These are phyloP conservation scores for Tricholoma hemisulphureum DNA, from an alignment of 768 basidiomycete species.

Conservation along the genomic window DNA sequence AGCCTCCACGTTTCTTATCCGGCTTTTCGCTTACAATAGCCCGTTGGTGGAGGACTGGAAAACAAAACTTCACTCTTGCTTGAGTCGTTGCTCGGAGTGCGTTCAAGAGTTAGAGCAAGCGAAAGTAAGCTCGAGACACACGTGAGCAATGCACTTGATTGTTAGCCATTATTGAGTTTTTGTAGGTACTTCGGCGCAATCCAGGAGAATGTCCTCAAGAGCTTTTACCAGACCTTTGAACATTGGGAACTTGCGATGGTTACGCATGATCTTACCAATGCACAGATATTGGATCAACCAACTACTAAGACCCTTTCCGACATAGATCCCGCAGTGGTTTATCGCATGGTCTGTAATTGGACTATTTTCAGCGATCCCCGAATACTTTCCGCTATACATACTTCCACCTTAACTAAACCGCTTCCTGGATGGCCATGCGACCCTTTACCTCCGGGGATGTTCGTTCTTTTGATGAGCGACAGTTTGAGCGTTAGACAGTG, in stretches of 20 bases:
- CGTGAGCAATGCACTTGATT: constrained; percentile 52
- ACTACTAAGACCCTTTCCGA: constrained; percentile 33
- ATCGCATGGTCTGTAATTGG: constrained; percentile 64
- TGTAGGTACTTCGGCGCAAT: constrained; percentile 76
- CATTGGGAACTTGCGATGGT: constrained; percentile 62
- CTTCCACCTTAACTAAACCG: constrained; percentile 33
- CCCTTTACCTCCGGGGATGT: constrained; percentile 57
- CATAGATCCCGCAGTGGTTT: constrained; percentile 50
- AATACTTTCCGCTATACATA: constrained; percentile 42
- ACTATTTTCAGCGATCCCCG: constrained; percentile 50
- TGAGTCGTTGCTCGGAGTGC: constrained; percentile 68
- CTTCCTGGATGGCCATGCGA: constrained; percentile 55
- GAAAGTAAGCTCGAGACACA: constrained; percentile 61
- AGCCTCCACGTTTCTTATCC: constrained; percentile 77
- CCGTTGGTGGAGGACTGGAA: constrained; percentile 64
- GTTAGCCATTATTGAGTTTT: constrained; percentile 8
- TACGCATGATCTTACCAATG: constrained; percentile 42
- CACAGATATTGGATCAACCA: constrained; percentile 22
- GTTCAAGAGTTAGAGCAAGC: constrained; percentile 62
- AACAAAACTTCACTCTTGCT: constrained; percentile 48
- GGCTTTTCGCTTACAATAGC: constrained; percentile 76
- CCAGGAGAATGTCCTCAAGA: constrained; percentile 41
- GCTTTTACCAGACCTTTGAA: constrained; percentile 64
- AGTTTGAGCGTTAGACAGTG: constrained; percentile 52
- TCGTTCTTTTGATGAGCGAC: constrained; percentile 56